Percentiles rank a stretch among this genome's conserved stretches.
Conservation (phyloP, 129 eudicot genomes). For the Escallonia rubra region DNA sequence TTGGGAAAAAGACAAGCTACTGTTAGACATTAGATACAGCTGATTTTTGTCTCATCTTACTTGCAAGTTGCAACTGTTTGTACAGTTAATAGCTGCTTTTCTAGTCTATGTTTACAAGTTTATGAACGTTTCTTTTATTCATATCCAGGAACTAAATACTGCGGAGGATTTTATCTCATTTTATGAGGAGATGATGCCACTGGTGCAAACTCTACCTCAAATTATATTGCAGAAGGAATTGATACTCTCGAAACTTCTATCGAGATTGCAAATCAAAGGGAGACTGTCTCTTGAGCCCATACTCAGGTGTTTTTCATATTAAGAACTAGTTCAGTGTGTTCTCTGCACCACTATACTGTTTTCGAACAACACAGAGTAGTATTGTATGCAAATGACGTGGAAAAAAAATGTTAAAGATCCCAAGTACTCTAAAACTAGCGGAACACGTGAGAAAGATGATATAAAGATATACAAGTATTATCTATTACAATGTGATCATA, state of each 20-base stretch:
- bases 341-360: too few relatives aligned
- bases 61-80: too few relatives aligned
- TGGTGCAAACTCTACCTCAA: conserved; percentile 81
- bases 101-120: neutral
- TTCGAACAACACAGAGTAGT: too few relatives aligned
- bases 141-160: conserved; percentile 70
- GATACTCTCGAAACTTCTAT: conserved; percentile 56
- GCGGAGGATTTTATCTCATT: conserved; percentile 93
- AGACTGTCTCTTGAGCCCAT: conserved; percentile 81
- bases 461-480: too few relatives aligned
- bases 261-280: conserved; percentile 59
- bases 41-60: too few relatives aligned
- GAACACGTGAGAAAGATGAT: too few relatives aligned
- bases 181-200: conserved; percentile 76
- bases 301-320: conserved; percentile 45
- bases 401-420: too few relatives aligned
- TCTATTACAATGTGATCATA: too few relatives aligned
- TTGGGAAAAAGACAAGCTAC: too few relatives aligned
- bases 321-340: neutral
- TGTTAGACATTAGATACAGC: too few relatives aligned
- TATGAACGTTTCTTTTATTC: neutral
- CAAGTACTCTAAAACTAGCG: too few relatives aligned
- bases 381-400: too few relatives aligned
- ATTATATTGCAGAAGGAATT: conserved; percentile 70
- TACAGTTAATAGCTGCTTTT: neutral